Evolutionary conservation across 1,284 basidiomycete species (phyloP), one percentile per base, ranked within the genome.

Genomic region (Rhodotorula sp.): DNA sequence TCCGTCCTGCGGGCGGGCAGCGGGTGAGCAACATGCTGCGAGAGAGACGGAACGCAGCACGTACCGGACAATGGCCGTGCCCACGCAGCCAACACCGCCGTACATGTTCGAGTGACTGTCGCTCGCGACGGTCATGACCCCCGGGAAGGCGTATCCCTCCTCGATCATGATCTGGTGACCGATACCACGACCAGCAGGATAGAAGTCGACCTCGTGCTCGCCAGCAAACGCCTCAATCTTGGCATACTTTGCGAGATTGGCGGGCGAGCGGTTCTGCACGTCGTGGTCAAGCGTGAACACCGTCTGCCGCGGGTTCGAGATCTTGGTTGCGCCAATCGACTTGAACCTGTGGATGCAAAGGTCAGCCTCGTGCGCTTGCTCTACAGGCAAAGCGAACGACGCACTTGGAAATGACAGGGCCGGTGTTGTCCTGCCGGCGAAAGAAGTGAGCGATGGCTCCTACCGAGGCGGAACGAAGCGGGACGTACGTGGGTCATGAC

Each of bases 91-190:
- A 1, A 99, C 92, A 63, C 96, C 96, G 41, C 96, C 96, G 80
- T 99, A 99, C 91, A 97, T 97, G 82, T 99, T 99, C 78, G 91
- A 94, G 82, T 99, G 96, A 80, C 91, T 94, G 83, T 99, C 96
- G 78, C 91, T 94, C 8, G 96, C 96, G 78, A 97, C 88, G 46
- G 92, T 92, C 77, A 94, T 86, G 0, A 75, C 74, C 19, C 79
- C 78, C n/a, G 94, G 94, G 82, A 95, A 97, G 0, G 94, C 94
- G 80, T 97, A 97, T 3, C 94, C 94, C 81, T 97, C 94, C 82
- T 97, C 94, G 32, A 97, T 89, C 70, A 97, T 88, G 68, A 97
- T 87, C 81, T 97, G 94, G 82, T 97, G 94, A 0, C 96, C 96
- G 73, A 99, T 99, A n/a, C 96, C 96, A 53, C 96, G 87, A 29